Percentiles rank a stretch among this genome's conserved stretches.
phyloP scores from a whole-genome alignment of 768 basidiomycete species.

The Gloeophyllum trabeum region DNA sequence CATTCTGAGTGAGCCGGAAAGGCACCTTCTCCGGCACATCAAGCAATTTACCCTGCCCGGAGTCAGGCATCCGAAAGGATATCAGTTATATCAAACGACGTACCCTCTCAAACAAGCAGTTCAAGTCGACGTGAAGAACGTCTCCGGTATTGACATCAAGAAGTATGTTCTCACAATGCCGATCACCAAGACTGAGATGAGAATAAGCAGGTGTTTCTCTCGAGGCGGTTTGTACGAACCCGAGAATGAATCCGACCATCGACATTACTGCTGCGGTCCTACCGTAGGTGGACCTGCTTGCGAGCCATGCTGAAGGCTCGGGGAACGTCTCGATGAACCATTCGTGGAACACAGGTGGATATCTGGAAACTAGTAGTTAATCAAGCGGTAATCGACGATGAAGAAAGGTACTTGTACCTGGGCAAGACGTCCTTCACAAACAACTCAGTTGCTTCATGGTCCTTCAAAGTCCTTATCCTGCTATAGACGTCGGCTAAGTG shows the following conservation, averaged over 20 bases:
- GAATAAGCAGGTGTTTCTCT: not conserved
- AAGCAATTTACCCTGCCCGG: constrained; percentile 62
- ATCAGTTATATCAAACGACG: constrained; percentile 4
- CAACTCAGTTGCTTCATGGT: constrained; percentile 37
- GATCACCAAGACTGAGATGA: constrained; percentile 75
- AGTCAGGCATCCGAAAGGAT: constrained; percentile 1
- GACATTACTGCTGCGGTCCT: constrained; percentile 95
- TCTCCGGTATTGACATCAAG: constrained; percentile 84
- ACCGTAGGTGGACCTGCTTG: constrained; percentile 75
- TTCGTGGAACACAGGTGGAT: constrained; percentile 84
- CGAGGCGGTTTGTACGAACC: constrained; percentile 35
- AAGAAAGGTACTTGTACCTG: constrained; percentile 37
- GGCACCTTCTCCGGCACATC: constrained; percentile 89
- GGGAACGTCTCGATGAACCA: constrained; percentile 98
- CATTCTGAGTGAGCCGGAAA: constrained; percentile 88
- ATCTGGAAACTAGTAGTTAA: constrained; percentile 26
- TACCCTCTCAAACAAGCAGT: constrained; percentile 95
- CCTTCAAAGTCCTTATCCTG: constrained; percentile 36
- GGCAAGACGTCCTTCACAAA: constrained; percentile 47
- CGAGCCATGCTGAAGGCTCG: constrained; percentile 91
- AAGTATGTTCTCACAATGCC: constrained; percentile 94
- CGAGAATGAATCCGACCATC: constrained; percentile 95
- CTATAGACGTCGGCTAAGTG: constrained; percentile 37
- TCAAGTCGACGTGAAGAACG: constrained; percentile 94
- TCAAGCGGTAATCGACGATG: not conserved